Percentiles rank a stretch among this genome's conserved stretches.
Evolutionary conservation across 1,139 yeast genomes (phyloP).

Genomic region (Yamadazyma dendronema): DNA sequence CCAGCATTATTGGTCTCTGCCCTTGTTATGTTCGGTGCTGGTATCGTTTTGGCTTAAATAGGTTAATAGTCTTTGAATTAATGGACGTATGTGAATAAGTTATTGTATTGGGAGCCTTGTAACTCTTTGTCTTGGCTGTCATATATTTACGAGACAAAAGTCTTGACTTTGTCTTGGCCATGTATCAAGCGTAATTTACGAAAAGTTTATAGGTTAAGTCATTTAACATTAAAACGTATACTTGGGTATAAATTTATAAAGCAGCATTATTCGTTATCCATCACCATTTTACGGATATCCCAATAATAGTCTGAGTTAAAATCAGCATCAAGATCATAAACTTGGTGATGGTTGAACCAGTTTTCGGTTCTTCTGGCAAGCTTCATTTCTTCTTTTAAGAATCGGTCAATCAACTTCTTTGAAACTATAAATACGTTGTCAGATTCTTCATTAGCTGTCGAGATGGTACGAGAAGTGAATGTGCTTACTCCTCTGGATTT

Average conservation of each 20-base stretch:
- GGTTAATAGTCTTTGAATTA: conserved; percentile 1
- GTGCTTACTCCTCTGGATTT: conserved; percentile 23
- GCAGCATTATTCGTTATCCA: conserved; percentile 27
- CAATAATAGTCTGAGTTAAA: conserved; percentile 43
- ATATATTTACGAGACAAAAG: too few relatives aligned
- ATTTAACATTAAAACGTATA: too few relatives aligned
- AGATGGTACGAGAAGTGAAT: conserved; percentile 38
- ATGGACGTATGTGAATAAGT: too few relatives aligned
- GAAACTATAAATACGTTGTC: conserved; percentile 45
- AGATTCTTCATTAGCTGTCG: conserved; percentile 22
- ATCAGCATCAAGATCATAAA: conserved; percentile 20
- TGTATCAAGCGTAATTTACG: too few relatives aligned
- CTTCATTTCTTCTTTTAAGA: conserved; percentile 50
- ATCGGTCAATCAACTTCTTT: conserved; percentile 37
- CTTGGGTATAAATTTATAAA: too few relatives aligned
- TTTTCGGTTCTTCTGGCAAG: conserved; percentile 47
- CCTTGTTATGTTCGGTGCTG: conserved; percentile 18
- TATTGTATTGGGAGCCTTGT: neutral
- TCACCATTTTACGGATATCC: conserved; percentile 57
- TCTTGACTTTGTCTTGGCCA: too few relatives aligned
- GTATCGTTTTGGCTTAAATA: conserved; percentile 15
- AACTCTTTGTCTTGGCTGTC: conserved; percentile 4
- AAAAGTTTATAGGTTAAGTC: too few relatives aligned
- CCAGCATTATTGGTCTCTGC: conserved; percentile 16
- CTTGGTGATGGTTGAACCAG: conserved; percentile 51